These are phyloP conservation scores for Emiliania huxleyi DNA, from an alignment of 78 protist species.

Conservation along the genomic window DNA sequence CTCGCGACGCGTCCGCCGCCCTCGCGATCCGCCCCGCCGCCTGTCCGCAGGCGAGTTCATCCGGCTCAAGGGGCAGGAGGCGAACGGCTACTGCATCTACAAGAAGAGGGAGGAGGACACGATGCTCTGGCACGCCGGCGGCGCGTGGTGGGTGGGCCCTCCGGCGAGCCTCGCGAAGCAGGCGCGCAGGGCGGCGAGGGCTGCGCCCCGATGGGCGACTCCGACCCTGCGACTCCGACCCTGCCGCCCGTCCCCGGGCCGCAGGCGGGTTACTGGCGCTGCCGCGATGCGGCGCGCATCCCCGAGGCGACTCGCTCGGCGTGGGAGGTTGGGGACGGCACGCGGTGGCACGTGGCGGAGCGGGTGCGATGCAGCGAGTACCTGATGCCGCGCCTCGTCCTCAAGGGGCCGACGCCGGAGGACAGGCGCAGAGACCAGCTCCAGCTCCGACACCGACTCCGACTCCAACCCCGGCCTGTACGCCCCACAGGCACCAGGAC, in stretches of 20 bases:
- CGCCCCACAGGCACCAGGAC: conserved; percentile 8
- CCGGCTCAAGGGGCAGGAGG: neutral
- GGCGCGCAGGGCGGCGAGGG: neutral
- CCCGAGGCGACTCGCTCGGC: neutral
- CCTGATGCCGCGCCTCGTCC: neutral
- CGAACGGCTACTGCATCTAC: neutral
- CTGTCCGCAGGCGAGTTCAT: neutral
- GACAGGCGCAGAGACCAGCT: neutral
- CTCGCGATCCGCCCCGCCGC: too few relatives aligned
- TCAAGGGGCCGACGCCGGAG: neutral
- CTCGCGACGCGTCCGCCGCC: too few relatives aligned
- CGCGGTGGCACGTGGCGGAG: neutral
- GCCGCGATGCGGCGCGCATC: neutral
- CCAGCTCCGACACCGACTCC: too few relatives aligned
- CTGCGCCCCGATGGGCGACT: too few relatives aligned
- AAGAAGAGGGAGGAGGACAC: neutral
- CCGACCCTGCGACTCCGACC: too few relatives aligned
- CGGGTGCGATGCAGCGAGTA: neutral
- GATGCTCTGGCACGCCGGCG: conserved; percentile 14
- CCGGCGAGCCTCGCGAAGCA: neutral
- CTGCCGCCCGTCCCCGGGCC: too few relatives aligned
- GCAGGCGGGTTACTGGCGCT: neutral
- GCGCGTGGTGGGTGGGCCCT: conserved; percentile 6
- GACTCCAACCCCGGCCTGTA: too few relatives aligned
- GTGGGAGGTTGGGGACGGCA: conserved; percentile 18